These are phyloP conservation scores for Avena eriantha DNA, from an alignment of 176 grass and related monocot genomes.

Conservation along the genomic window DNA sequence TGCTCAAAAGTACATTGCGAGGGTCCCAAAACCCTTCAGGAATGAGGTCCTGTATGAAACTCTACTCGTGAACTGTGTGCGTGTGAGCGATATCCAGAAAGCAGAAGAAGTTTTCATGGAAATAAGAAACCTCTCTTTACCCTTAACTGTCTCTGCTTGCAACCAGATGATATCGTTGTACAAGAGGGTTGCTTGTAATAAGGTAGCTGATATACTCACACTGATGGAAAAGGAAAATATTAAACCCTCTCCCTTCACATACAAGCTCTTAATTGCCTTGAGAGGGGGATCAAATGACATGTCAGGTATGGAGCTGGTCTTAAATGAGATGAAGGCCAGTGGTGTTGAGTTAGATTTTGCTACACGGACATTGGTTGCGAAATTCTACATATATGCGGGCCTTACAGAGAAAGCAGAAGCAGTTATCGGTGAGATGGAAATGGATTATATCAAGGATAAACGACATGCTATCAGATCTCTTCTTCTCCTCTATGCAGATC, in stretches of 20 bases:
- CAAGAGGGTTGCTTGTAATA: constrained; percentile 57
- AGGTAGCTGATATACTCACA: constrained; percentile 60
- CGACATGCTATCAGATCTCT: constrained; percentile 51
- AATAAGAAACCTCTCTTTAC: constrained; percentile 72
- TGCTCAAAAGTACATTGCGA: constrained; percentile 64
- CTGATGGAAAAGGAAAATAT: constrained; percentile 81
- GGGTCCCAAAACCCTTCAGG: constrained; percentile 59
- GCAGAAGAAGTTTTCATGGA: constrained; percentile 73
- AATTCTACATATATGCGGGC: constrained; percentile 60
- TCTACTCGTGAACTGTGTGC: constrained; percentile 67
- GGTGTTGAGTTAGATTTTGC: constrained; percentile 56
- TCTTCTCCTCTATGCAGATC: constrained; percentile 68
- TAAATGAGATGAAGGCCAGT: constrained; percentile 62
- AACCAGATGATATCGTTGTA: constrained; percentile 83
- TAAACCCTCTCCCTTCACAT: constrained; percentile 59
- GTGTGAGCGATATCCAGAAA: constrained; percentile 53
- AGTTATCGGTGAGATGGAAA: constrained; percentile 60
- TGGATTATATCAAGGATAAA: constrained; percentile 46
- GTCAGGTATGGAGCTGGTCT: constrained; percentile 64
- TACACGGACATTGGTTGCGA: constrained; percentile 44
- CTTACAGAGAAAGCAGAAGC: constrained; percentile 71
- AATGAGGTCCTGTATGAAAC: constrained; percentile 67
- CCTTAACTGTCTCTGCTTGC: constrained; percentile 59
- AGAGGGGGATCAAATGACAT: constrained; percentile 72
- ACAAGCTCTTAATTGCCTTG: constrained; percentile 75